These are phyloP conservation scores for Mollisiaceae sp. DNA, from an alignment of 2,329 filamentous ascomycete species.

Conservation along the genomic window DNA sequence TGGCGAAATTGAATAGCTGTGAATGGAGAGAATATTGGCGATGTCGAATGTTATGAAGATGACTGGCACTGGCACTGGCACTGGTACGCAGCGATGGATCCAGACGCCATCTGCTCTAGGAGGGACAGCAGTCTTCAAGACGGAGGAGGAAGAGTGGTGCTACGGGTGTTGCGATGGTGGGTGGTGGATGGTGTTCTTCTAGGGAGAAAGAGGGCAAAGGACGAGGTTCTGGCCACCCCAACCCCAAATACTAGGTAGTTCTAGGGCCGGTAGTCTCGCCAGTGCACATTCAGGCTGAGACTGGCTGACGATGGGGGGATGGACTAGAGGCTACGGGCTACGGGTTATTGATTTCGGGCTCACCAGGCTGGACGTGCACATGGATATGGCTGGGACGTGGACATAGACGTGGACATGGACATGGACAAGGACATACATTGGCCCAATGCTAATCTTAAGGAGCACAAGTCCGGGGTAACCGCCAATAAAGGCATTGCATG, in stretches of 20 bases:
- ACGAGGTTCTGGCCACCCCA: background rate
- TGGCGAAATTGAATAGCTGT: constrained; percentile 5
- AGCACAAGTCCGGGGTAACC: constrained; percentile 4
- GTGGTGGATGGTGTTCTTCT: constrained; percentile 5
- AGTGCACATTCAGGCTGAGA: constrained; percentile 2
- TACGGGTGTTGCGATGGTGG: constrained; percentile 11
- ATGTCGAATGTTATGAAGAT: constrained; percentile 21
- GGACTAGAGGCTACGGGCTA: no score
- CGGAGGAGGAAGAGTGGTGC: constrained; percentile 14
- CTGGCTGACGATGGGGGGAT: background rate
- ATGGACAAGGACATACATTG: background rate
- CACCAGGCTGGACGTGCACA: background rate
- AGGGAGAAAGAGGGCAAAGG: background rate
- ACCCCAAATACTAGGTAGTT: no score
- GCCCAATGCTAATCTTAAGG: background rate
- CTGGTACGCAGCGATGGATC: background rate
- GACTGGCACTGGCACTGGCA: background rate
- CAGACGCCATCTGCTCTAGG: constrained; percentile 23
- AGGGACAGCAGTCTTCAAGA: constrained; percentile 7
- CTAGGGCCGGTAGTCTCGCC: background rate
- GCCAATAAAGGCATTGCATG: constrained; percentile 2
- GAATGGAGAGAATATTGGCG: constrained; percentile 11
- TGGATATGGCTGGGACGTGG: background rate
- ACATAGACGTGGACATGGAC: background rate
- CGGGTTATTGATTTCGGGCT: background rate